These are phyloP conservation scores for Hyaloscypha variabilis DNA, from an alignment of 495 filamentous ascomycete genomes.

Conservation along the genomic window DNA sequence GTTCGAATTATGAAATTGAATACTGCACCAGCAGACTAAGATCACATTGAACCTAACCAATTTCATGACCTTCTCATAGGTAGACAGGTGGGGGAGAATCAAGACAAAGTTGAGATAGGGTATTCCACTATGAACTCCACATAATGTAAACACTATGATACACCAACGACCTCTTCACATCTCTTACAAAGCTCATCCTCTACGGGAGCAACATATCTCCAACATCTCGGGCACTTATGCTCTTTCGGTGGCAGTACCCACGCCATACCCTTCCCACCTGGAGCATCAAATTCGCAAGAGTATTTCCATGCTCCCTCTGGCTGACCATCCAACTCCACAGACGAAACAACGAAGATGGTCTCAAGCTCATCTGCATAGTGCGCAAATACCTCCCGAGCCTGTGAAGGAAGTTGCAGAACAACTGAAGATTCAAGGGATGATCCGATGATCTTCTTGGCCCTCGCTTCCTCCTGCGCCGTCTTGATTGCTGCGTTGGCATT, in stretches of 20 bases:
- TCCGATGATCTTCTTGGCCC: conserved; percentile 66
- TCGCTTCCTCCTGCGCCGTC: conserved; percentile 66
- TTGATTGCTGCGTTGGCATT: conserved; percentile 65
- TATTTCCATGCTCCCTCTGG: conserved; percentile 54
- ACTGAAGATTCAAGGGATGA: conserved; percentile 75
- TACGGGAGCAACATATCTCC: conserved; percentile 69
- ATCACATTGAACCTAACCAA: no score
- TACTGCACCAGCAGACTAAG: no score
- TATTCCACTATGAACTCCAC: neutral
- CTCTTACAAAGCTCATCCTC: conserved; percentile 70
- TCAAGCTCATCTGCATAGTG: conserved; percentile 66
- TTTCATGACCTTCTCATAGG: no score
- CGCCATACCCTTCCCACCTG: conserved; percentile 43
- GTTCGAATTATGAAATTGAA: no score
- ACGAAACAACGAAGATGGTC: conserved; percentile 76
- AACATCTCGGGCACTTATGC: conserved; percentile 83
- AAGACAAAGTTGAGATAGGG: neutral
- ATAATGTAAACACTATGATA: neutral
- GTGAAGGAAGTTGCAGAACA: conserved; percentile 42
- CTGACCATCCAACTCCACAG: conserved; percentile 50
- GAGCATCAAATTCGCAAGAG: conserved; percentile 53
- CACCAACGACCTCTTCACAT: conserved; percentile 67
- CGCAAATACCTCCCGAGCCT: conserved; percentile 42
- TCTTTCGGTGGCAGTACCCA: conserved; percentile 68
- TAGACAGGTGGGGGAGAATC: no score